Conservation (phyloP, 2,329 filamentous ascomycete species). For the Passalora sequoiae region DNA sequence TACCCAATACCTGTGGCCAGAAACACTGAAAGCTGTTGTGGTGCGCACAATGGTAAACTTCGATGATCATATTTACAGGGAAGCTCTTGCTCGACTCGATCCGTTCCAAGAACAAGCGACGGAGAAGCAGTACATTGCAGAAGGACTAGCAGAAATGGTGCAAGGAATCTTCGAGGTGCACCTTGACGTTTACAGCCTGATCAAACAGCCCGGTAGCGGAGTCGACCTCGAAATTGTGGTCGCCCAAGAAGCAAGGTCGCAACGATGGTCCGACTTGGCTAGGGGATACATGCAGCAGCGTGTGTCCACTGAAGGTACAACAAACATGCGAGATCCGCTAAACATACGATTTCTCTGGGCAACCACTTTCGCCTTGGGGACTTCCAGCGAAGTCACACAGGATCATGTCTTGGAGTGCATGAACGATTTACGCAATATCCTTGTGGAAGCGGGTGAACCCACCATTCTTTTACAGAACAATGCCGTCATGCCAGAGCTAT, state of each 20-base stretch:
- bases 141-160: constrained; percentile 47
- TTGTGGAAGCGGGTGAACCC: constrained; percentile 46
- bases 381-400: constrained; percentile 51
- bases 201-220: constrained; percentile 56
- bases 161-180: constrained; percentile 63
- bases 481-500: constrained; percentile 80
- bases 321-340: constrained; percentile 37
- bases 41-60: constrained; percentile 50
- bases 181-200: constrained; percentile 59
- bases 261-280: constrained; percentile 56
- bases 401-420: constrained; percentile 59
- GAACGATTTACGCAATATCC: constrained; percentile 55
- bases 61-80: constrained; percentile 49
- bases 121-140: constrained; percentile 20
- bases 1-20: constrained; percentile 50
- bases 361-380: constrained; percentile 56
- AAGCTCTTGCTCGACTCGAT: constrained; percentile 13
- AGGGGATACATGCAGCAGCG: constrained; percentile 49
- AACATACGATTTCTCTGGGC: constrained; percentile 62
- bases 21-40: constrained; percentile 51
- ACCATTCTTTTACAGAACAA: constrained; percentile 72
- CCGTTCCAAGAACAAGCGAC: neutral
- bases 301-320: constrained; percentile 16
- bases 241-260: constrained; percentile 54
- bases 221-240: constrained; percentile 48